Percentiles rank a stretch among this genome's conserved stretches.
These are phyloP conservation scores for Novakomyces olei DNA, from an alignment of 805 yeast genomes.

Conservation along the genomic window DNA sequence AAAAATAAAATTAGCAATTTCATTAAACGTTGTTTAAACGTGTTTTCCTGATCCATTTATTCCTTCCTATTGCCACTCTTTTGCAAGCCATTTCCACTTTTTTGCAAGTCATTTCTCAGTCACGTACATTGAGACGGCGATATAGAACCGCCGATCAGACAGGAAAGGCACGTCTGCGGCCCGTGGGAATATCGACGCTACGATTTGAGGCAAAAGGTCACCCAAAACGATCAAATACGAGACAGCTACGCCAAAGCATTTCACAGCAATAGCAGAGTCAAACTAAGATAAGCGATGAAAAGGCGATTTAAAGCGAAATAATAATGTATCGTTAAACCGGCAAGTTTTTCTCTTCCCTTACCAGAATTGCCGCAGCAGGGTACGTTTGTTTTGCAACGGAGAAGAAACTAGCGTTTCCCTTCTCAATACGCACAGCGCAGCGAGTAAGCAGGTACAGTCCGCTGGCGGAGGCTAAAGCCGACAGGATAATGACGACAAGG, in stretches of 20 bases:
- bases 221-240: slow-evolving; percentile 53
- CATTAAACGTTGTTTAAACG: slow-evolving; percentile 7
- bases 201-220: slow-evolving; percentile 42
- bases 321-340: no score
- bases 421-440: slow-evolving; percentile 31
- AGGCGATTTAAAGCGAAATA: no score
- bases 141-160: slow-evolving; percentile 24
- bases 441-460: slow-evolving; percentile 45
- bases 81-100: no score
- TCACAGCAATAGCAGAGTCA: slow-evolving; percentile 51
- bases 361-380: slow-evolving; percentile 42
- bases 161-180: slow-evolving; percentile 6
- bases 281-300: no score
- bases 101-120: no score
- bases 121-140: slow-evolving; percentile 22
- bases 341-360: no score
- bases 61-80: no score
- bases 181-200: slow-evolving; percentile 5
- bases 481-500: slow-evolving; percentile 27
- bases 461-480: slow-evolving; percentile 41
- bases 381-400: slow-evolving; percentile 44
- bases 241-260: slow-evolving; percentile 64
- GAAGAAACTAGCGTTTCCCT: slow-evolving; percentile 47
- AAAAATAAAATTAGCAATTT: not conserved
- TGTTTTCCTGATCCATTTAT: no score